Evolutionary conservation across 2,329 filamentous ascomycete genomes (phyloP), one percentile per base, ranked within the genome.

Genomic region (Chaetomiaceae sp.): DNA sequence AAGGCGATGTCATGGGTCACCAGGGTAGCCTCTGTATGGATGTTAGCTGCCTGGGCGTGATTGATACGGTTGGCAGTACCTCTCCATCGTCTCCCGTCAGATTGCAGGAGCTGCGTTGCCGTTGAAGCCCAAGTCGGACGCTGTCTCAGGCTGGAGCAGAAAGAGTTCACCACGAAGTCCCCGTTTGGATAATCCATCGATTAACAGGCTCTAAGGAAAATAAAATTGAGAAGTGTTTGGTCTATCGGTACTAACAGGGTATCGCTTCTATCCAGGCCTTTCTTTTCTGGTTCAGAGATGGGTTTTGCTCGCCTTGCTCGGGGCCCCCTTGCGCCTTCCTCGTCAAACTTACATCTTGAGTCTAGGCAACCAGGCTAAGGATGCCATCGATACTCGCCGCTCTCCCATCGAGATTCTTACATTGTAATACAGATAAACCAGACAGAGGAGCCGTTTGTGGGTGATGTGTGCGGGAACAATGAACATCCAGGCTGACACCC

Each of bases 1-100:
- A 80, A 66, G 13, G 72, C 72, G 27, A 79, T 59, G 56, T 80
- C 78, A 56, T 79, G 73, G 2, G 67, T 70, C 14, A 65, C 60
- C 2, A 80, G 64, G 14, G 61, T 65, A 3, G 62, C 59, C 62
- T 78, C 77, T 79, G 42, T 8, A 36, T n/a, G 2, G 34, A 37
- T 30, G 36, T 60, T 30, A 56, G 47, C 13, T n/a, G 25, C 2
- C n/a, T 13, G 11, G 16, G 6, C 13, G 16, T 18, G 8, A 1
- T 25, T 21, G 2, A 18, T 2, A 4, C 14, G n/a, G 9, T 9
- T 1, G 6, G 8, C 4, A 6, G 18, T 47, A 59, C 63, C 57
- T 53, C 62, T 66, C 66, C 58, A 63, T 27, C 33, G 52, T 41
- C 49, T 54, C 7, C 44, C 45, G 13, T 55, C 54, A 5, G 58